These are phyloP conservation scores for Panaeolus cyanescens DNA, from an alignment of 768 basidiomycete genomes.

Conservation along the genomic window DNA sequence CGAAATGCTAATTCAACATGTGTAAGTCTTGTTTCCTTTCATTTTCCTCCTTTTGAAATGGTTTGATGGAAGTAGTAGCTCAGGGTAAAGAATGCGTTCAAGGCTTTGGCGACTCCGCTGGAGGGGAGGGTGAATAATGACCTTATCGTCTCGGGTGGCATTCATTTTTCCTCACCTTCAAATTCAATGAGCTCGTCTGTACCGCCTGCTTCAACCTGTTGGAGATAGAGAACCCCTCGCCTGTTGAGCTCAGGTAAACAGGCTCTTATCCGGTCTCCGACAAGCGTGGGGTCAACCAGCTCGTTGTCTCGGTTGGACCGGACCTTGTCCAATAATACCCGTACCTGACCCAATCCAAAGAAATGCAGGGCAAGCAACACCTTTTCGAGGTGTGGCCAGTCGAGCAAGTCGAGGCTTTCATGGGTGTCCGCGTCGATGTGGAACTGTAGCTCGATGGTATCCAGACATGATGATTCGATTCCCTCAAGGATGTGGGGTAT, in stretches of 20 bases:
- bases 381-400: conserved; percentile 21
- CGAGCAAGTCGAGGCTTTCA: conserved; percentile 5
- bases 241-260: not conserved
- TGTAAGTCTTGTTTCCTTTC: no score
- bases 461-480: conserved; percentile 28
- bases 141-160: no score
- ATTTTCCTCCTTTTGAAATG: no score
- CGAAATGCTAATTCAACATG: no score
- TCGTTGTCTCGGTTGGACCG: not conserved
- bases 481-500: conserved; percentile 18
- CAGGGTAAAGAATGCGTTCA: no score
- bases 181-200: not conserved
- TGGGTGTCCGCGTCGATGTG: not conserved
- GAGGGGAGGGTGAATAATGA: no score
- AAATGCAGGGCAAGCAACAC: conserved; percentile 21
- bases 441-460: conserved; percentile 16
- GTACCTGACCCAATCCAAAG: conserved; percentile 20
- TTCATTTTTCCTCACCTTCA: not conserved
- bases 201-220: not conserved
- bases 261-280: not conserved
- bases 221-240: not conserved
- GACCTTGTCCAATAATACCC: conserved; percentile 9
- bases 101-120: no score
- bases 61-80: no score
- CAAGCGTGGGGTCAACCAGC: not conserved